Base-by-base conservation (phyloP, 2,329 filamentous ascomycete genomes). In the Triangularia setosa region DNA sequence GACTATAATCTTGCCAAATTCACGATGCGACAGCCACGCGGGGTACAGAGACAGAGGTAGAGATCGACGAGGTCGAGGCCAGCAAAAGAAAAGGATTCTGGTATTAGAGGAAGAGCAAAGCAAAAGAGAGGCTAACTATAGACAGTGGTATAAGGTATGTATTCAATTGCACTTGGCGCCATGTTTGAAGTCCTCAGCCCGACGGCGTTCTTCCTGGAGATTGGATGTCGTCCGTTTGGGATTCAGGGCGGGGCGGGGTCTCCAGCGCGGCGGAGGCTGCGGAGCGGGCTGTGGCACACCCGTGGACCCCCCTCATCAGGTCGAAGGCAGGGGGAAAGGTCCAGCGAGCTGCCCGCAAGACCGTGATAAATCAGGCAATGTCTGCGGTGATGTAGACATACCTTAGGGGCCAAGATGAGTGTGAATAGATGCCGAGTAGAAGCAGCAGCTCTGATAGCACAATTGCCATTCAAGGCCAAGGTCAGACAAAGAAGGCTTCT, bases 181-280 rank as follows among this genome's bases (percentile, higher is more conserved):
- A 66, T 66, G 60, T 65, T 44, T 55, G 44, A 60, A 25, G 28
- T 62, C 25, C 40, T 60, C 64, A 66, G 66, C 66, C 59, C 64
- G 66, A 21, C 58, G 59, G 57, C 64, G 60, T 28, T 60, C 61
- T 58, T 24, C 33, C 52, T 60, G 27, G 66, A 55, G 56, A 63
- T 57, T 63, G 62, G 52, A 63, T 55, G 64, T 55, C 58, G 58
- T 61, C 60, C 55, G 57, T 62, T 25, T 30, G 61, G 56, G 57
- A 55, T 55, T 55, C 35, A 27, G 58, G 56, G 57, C 30, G 57
- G 30, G 57, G 35, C 24, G n/a, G 40, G 21, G 40, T 48, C 40
- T 48, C 18, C 40, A 48, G 21, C 40, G 9, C 40, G 40, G 40
- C 40, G 40, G 40, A 48, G n/a, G 40, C n/a, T 48, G 40, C 40